Percentiles rank a stretch among this genome's conserved stretches.
Evolutionary conservation across 2,329 filamentous ascomycete genomes (phyloP).

Genomic region (Leptodontidium sp.): DNA sequence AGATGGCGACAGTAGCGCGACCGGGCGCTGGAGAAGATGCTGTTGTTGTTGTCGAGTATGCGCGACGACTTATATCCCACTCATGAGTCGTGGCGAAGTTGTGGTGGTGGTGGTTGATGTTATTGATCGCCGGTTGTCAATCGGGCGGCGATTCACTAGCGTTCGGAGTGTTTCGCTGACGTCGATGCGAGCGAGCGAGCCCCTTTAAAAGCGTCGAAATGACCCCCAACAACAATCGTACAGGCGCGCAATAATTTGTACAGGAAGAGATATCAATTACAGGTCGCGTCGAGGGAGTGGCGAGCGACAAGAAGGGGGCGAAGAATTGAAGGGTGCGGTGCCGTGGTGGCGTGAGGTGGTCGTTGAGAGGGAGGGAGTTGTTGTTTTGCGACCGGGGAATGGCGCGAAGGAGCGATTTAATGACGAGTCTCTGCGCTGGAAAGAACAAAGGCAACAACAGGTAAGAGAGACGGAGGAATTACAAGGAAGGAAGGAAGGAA

Average conservation of each 20-base stretch:
- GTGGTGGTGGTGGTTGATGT: slow-evolving; percentile 14
- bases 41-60: slow-evolving; percentile 24
- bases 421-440: slow-evolving; percentile 14
- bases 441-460: slow-evolving; percentile 4
- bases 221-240: slow-evolving; percentile 18
- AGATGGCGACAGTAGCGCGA: slow-evolving; percentile 24
- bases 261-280: slow-evolving; percentile 40
- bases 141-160: slow-evolving; percentile 22
- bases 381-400: slow-evolving; percentile 20
- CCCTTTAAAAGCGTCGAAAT: slow-evolving; percentile 23
- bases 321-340: slow-evolving; percentile 41
- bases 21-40: slow-evolving; percentile 24
- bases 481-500: slow-evolving; percentile 1
- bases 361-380: background rate
- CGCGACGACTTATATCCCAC: slow-evolving; percentile 20
- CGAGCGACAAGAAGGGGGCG: slow-evolving; percentile 31
- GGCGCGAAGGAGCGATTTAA: slow-evolving; percentile 15
- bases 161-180: slow-evolving; percentile 25
- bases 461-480: slow-evolving; percentile 1
- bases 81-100: slow-evolving; percentile 24
- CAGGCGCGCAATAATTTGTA: slow-evolving; percentile 32
- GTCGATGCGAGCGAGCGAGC: slow-evolving; percentile 29
- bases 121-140: slow-evolving; percentile 27
- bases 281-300: slow-evolving; percentile 34
- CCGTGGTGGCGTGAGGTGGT: slow-evolving; percentile 34